phyloP scores from a whole-genome alignment of 2,329 filamentous ascomycete species.

The Xylariaceae sp. region DNA sequence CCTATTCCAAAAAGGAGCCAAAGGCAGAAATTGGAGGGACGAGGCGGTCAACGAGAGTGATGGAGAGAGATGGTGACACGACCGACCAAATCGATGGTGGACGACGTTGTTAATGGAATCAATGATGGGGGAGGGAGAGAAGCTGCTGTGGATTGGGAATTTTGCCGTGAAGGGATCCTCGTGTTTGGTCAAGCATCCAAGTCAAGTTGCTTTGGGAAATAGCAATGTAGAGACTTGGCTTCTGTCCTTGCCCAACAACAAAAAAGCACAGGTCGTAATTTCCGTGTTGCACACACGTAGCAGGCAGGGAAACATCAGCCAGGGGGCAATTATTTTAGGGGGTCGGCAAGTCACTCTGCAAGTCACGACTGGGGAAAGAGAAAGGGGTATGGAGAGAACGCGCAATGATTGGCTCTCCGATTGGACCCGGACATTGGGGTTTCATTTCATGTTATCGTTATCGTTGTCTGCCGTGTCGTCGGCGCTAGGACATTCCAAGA shows the following conservation, averaged over 20 bases:
- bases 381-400: neutral
- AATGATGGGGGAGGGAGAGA: slow-evolving; percentile 4
- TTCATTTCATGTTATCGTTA: too few relatives aligned
- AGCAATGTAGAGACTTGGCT: too few relatives aligned
- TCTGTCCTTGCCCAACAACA: too few relatives aligned
- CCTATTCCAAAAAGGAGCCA: slow-evolving; percentile 37
- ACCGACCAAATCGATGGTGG: too few relatives aligned
- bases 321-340: neutral
- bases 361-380: neutral
- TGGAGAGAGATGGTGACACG: too few relatives aligned
- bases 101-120: slow-evolving; percentile 4
- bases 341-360: neutral
- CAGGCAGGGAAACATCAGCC: too few relatives aligned
- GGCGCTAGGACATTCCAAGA: too few relatives aligned
- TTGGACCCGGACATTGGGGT: neutral
- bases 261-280: too few relatives aligned
- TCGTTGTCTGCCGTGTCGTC: too few relatives aligned
- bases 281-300: too few relatives aligned
- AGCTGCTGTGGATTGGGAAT: slow-evolving; percentile 17
- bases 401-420: neutral
- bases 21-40: slow-evolving; percentile 25
- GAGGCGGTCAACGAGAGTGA: slow-evolving; percentile 10
- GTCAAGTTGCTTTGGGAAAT: neutral
- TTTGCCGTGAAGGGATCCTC: slow-evolving; percentile 26
- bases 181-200: slow-evolving; percentile 31